Conservation (phyloP, 495 filamentous ascomycete species). For the Penicillium egyptiacum region DNA sequence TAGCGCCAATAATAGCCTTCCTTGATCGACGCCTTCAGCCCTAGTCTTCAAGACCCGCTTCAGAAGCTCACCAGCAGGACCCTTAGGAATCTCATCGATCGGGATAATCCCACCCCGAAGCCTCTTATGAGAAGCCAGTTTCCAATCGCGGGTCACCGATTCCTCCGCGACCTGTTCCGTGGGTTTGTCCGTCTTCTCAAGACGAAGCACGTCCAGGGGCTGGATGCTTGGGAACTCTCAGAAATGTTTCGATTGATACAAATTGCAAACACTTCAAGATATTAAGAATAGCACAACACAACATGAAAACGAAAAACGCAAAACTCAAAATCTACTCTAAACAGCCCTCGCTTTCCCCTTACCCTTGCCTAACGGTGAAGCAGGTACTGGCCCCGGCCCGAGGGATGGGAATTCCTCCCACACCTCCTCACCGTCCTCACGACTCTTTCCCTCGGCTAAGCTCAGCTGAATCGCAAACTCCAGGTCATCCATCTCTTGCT, state of each 20-base stretch:
- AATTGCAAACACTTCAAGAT: neutral
- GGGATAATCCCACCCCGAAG: conserved; percentile 12
- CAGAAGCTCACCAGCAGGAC: conserved; percentile 11
- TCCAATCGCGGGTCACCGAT: neutral
- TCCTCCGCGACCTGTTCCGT: conserved; percentile 27
- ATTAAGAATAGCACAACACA: neutral
- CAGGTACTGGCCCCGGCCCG: conserved; percentile 42
- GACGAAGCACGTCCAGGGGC: neutral
- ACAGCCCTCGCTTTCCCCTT: conserved; percentile 50
- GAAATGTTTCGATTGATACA: neutral
- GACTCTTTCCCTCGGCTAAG: conserved; percentile 72
- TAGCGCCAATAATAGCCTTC: neutral
- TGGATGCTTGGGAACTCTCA: no score
- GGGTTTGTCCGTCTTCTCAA: conserved; percentile 14
- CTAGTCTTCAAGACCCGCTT: conserved; percentile 11
- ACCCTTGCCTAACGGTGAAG: conserved; percentile 40
- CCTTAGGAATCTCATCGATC: conserved; percentile 10
- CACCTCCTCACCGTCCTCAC: conserved; percentile 28
- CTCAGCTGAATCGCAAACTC: conserved; percentile 84
- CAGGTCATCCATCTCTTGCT: conserved; percentile 68
- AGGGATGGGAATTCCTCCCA: conserved; percentile 62
- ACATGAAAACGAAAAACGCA: neutral
- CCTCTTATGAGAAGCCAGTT: conserved; percentile 7
- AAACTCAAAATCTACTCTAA: conserved; percentile 19
- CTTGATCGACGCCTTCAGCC: neutral